Evolutionary conservation across 192 early-diverging fungal genomes (phyloP).

Genomic region (Entomortierella beljakovae): DNA sequence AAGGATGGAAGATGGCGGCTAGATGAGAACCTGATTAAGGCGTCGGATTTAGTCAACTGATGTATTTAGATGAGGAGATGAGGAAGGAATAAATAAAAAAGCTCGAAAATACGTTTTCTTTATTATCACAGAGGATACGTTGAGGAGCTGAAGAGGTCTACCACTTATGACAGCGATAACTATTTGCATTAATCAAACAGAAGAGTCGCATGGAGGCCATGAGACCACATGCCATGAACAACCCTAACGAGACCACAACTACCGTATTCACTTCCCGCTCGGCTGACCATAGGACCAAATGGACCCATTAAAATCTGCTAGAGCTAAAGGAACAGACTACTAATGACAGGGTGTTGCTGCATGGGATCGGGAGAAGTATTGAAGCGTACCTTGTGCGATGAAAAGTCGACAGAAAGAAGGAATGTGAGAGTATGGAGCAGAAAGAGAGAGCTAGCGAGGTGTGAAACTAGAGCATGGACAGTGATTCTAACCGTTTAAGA

Average conservation of each 20-base stretch:
- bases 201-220: constrained; percentile 16
- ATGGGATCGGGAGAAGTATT: not conserved
- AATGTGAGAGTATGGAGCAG: not conserved
- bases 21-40: no score
- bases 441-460: no score
- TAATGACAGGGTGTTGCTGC: constrained; percentile 25
- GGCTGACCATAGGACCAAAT: constrained; percentile 26
- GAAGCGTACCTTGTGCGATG: not conserved
- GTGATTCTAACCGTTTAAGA: no score
- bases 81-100: no score
- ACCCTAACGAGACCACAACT: constrained; percentile 25
- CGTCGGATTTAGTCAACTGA: no score
- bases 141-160: no score
- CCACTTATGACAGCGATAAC: no score
- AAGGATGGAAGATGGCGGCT: no score
- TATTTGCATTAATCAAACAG: constrained; percentile 10
- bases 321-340: constrained; percentile 27
- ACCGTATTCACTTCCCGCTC: constrained; percentile 29
- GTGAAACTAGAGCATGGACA: no score
- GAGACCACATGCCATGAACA: constrained; percentile 18
- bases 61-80: no score
- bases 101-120: no score
- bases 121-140: no score
- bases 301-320: constrained; percentile 27
- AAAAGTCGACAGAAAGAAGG: not conserved